These are phyloP conservation scores for Candida jianshihensis DNA, from an alignment of 805 yeast genomes.

Conservation along the genomic window DNA sequence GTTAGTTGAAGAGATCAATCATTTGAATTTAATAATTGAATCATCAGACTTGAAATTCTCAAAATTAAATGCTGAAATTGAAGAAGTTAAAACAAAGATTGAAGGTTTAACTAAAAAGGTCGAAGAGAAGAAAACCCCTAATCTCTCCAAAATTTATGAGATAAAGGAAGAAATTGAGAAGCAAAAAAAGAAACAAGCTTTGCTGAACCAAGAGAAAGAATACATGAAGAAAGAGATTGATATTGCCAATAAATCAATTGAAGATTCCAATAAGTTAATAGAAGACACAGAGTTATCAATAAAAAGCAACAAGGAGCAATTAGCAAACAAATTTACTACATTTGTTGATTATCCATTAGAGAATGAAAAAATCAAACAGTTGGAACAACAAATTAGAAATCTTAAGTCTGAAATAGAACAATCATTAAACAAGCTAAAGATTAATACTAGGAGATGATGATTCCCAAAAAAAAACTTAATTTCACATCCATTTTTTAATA, in stretches of 20 bases:
- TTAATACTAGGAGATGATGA: constrained; percentile 13
- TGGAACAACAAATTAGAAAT: constrained; percentile 5
- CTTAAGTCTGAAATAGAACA: constrained; percentile 16
- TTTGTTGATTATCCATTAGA: constrained; percentile 14
- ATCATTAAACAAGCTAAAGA: constrained; percentile 13
- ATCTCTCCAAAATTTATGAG: constrained; percentile 29
- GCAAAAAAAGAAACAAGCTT: constrained; percentile 36
- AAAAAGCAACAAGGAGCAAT: constrained; percentile 5
- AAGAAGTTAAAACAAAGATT: constrained; percentile 20
- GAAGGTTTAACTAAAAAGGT: constrained; percentile 23
- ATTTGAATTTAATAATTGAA: constrained; percentile 26
- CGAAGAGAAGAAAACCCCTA: constrained; percentile 19
- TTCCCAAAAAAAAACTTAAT: constrained; percentile 1
- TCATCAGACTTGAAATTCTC: constrained; percentile 25
- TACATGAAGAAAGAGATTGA: constrained; percentile 57
- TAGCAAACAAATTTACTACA: constrained; percentile 10
- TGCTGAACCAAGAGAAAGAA: constrained; percentile 49
- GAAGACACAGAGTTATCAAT: no score
- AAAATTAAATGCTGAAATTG: constrained; percentile 21
- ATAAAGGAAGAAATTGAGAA: constrained; percentile 39
- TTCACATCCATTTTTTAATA: constrained; percentile 50
- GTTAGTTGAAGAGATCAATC: constrained; percentile 40
- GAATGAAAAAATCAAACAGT: constrained; percentile 10
- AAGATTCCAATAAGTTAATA: constrained; percentile 34
- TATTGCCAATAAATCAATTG: constrained; percentile 43